Percentiles rank a stretch among this genome's conserved stretches.
Conservation (phyloP, 1,139 yeast species). For the Debaryomycetaceae sp. region DNA sequence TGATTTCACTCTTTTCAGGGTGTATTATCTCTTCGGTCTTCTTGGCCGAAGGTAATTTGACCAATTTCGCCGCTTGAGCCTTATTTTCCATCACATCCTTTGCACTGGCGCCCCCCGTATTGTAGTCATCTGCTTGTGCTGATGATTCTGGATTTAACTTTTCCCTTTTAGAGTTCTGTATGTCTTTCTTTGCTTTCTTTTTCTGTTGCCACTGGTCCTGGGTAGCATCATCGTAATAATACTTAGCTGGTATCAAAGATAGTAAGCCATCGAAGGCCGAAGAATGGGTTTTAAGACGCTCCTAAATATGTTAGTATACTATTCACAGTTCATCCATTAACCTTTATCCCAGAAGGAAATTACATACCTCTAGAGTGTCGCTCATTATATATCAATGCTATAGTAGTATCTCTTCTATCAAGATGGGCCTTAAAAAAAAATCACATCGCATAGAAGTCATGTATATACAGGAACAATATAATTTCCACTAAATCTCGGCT, state of each 20-base stretch:
- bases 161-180: slow-evolving; percentile 57
- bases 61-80: slow-evolving; percentile 57
- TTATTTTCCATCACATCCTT: slow-evolving; percentile 60
- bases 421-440: slow-evolving; percentile 4
- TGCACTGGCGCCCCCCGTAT: slow-evolving; percentile 51
- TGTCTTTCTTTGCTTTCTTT: slow-evolving; percentile 68
- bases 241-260: slow-evolving; percentile 90
- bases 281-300: slow-evolving; percentile 79
- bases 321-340: neutral
- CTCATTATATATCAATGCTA: slow-evolving; percentile 22
- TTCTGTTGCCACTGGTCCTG: slow-evolving; percentile 89
- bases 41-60: slow-evolving; percentile 45
- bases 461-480: slow-evolving; percentile 1
- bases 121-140: slow-evolving; percentile 41
- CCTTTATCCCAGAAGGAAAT: neutral
- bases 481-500: too few species aligned
- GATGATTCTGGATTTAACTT: slow-evolving; percentile 72
- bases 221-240: slow-evolving; percentile 77
- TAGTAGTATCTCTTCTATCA: neutral
- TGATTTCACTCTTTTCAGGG: slow-evolving; percentile 14
- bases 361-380: slow-evolving; percentile 53
- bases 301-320: slow-evolving; percentile 34
- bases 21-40: slow-evolving; percentile 11
- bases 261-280: slow-evolving; percentile 86
- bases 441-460: slow-evolving; percentile 7